A percentile compares a stretch with the other conserved stretches of the same genome.
Conservation (phyloP, 176 grass and related monocot genomes). For the Pharus latifolius region DNA sequence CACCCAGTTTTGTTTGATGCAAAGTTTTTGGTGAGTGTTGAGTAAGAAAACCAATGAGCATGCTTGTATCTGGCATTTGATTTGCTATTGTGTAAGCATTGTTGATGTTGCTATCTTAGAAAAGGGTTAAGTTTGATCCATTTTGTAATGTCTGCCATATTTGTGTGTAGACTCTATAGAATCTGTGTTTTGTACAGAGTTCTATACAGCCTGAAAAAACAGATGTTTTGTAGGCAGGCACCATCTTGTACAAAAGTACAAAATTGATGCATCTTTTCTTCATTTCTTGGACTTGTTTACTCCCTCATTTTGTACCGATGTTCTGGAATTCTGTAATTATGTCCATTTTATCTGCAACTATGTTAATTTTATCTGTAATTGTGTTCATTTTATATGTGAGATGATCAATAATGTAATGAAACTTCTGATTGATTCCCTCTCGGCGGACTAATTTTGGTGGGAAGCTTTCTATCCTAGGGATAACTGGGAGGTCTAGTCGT, state of each 20-base stretch:
- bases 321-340: background rate
- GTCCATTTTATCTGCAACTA: no score
- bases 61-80: background rate
- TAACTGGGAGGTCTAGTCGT: no score
- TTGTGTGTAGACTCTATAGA: slow-evolving; percentile 16
- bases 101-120: background rate
- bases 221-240: background rate
- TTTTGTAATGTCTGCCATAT: slow-evolving; percentile 1
- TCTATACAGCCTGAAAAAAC: background rate
- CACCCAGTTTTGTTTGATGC: slow-evolving; percentile 14
- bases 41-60: background rate
- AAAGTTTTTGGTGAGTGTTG: slow-evolving; percentile 8
- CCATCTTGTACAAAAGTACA: background rate
- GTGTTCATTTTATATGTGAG: background rate
- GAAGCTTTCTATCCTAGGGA: no score
- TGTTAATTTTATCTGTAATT: no score
- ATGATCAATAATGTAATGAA: background rate
- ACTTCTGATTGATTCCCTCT: background rate
- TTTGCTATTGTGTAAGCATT: background rate
- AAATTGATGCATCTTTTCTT: background rate
- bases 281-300: background rate
- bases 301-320: background rate
- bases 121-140: background rate
- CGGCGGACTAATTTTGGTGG: no score
- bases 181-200: background rate